Conservation (phyloP, 768 basidiomycete genomes). For the Tulasnella sp. region DNA sequence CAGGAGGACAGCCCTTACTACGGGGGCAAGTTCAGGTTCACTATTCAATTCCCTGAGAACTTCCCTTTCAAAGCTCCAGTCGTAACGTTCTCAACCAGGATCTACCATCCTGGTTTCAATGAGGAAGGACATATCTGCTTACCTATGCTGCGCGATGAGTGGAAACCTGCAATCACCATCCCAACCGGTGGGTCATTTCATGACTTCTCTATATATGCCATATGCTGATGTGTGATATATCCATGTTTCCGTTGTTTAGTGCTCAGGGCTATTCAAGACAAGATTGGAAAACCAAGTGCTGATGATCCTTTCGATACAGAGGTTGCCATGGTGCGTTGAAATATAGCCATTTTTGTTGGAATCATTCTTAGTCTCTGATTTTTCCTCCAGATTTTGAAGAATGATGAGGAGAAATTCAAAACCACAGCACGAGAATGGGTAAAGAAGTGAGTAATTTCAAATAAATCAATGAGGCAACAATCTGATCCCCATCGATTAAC, state of each 20-base stretch:
- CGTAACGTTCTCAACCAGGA: conserved; percentile 74
- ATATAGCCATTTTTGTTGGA: neutral
- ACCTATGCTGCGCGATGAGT: conserved; percentile 77
- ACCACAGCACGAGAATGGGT: conserved; percentile 72
- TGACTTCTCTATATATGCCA: neutral
- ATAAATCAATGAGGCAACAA: no score
- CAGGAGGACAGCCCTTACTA: conserved; percentile 75
- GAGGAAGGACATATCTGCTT: conserved; percentile 80
- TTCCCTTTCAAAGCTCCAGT: conserved; percentile 78
- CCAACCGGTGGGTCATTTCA: conserved; percentile 40
- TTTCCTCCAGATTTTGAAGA: conserved; percentile 51
- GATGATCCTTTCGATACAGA: conserved; percentile 85
- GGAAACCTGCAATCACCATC: conserved; percentile 72
- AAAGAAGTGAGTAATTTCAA: conserved; percentile 75
- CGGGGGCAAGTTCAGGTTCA: conserved; percentile 66
- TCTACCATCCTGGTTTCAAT: conserved; percentile 84
- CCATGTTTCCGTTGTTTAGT: conserved; percentile 33
- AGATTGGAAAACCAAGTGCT: conserved; percentile 74
- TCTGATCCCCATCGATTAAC: no score
- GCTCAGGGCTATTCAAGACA: conserved; percentile 63
- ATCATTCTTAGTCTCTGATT: neutral
- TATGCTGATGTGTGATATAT: neutral
- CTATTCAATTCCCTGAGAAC: conserved; percentile 54
- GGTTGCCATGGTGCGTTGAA: conserved; percentile 54
- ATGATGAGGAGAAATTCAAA: conserved; percentile 59